These are phyloP conservation scores for Diaporthe citrichinensis DNA, from an alignment of 2,329 filamentous ascomycete genomes.

Conservation along the genomic window DNA sequence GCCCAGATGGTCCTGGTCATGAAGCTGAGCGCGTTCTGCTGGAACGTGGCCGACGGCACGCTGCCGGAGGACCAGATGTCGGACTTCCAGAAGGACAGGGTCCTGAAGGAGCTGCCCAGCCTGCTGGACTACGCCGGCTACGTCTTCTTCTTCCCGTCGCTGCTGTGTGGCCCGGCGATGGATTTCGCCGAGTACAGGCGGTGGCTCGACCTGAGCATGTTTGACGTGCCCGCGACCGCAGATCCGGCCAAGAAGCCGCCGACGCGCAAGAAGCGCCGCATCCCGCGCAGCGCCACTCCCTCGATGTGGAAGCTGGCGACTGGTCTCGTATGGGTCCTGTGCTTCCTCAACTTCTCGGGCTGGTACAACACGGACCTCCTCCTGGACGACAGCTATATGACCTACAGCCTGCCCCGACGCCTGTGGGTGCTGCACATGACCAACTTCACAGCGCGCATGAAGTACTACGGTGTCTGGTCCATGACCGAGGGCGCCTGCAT, in stretches of 20 bases:
- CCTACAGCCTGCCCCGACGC: conserved; percentile 78
- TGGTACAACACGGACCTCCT: conserved; percentile 76
- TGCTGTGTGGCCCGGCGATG: conserved; percentile 92
- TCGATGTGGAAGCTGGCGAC: conserved; percentile 81
- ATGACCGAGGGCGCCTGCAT: conserved; percentile 96
- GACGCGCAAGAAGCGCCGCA: conserved; percentile 90
- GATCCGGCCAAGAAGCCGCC: conserved; percentile 88
- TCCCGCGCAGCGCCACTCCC: conserved; percentile 90
- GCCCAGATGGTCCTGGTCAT: conserved; percentile 99
- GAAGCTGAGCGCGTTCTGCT: conserved; percentile 97
- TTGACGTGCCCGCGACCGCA: conserved; percentile 84
- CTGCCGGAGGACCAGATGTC: conserved; percentile 85
- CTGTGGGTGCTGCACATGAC: conserved; percentile 88
- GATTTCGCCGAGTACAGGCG: conserved; percentile 93
- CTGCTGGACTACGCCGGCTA: conserved; percentile 90
- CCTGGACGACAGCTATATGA: conserved; percentile 75
- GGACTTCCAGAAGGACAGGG: conserved; percentile 87
- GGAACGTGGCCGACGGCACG: conserved; percentile 96
- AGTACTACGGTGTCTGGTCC: conserved; percentile 98
- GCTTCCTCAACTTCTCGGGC: conserved; percentile 80
- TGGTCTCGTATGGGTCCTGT: conserved; percentile 84
- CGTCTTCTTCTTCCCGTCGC: conserved; percentile 93
- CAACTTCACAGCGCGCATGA: conserved; percentile 84
- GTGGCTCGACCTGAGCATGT: conserved; percentile 96
- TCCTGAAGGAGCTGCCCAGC: conserved; percentile 80